These are phyloP conservation scores for Gloeopeniophorella convolvens DNA, from an alignment of 768 basidiomycete genomes.

Conservation along the genomic window DNA sequence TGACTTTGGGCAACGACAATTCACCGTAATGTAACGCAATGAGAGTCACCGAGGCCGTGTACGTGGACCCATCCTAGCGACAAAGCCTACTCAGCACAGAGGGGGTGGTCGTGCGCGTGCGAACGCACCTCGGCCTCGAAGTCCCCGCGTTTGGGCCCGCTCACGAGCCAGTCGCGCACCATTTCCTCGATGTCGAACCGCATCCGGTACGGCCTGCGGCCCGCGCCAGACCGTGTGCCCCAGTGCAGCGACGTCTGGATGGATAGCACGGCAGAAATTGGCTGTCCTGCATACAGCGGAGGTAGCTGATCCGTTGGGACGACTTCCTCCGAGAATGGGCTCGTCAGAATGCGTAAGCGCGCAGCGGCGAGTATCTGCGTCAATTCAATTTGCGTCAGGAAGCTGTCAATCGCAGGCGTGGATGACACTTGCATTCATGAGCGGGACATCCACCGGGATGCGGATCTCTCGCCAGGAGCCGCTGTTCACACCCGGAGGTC, in stretches of 20 bases:
- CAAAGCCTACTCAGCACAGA: background rate
- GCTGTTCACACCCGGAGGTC: conserved; percentile 30
- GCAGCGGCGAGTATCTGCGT: conserved; percentile 61
- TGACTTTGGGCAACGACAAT: conserved; percentile 67
- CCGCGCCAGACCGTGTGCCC: conserved; percentile 43
- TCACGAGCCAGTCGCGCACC: conserved; percentile 82
- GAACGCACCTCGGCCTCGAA: conserved; percentile 62
- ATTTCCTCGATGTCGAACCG: conserved; percentile 80
- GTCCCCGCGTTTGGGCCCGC: conserved; percentile 82
- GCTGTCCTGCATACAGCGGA: conserved; percentile 79
- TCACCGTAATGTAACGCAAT: conserved; percentile 83
- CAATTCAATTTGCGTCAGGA: conserved; percentile 3
- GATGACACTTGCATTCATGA: conserved; percentile 56
- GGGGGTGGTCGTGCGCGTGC: background rate
- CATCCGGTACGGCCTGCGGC: conserved; percentile 43
- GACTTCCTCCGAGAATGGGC: conserved; percentile 35
- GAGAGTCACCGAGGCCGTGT: conserved; percentile 63
- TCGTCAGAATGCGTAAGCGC: conserved; percentile 41
- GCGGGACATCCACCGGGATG: conserved; percentile 82
- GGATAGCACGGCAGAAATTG: conserved; percentile 59
- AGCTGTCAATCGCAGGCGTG: background rate
- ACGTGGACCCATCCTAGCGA: conserved; percentile 54
- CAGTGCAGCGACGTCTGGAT: conserved; percentile 76
- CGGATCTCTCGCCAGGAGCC: conserved; percentile 64
- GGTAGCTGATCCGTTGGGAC: conserved; percentile 7